phyloP scores from a whole-genome alignment of 805 yeast genomes.

The Candida succiphila region DNA sequence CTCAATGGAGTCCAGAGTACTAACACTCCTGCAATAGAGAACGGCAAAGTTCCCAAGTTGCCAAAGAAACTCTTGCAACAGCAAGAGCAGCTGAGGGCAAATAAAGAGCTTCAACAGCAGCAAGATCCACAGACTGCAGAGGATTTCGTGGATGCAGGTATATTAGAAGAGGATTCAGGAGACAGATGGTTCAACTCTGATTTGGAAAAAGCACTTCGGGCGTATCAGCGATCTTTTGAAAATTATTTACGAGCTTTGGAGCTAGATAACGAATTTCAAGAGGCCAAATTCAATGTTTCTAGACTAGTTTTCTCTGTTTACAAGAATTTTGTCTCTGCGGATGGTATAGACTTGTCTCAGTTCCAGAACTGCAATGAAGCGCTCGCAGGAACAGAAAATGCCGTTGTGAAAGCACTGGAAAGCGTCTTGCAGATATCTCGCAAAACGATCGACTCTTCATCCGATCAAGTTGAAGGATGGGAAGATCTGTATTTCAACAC shows the following conservation, averaged over 20 bases:
- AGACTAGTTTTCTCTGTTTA: constrained; percentile 53
- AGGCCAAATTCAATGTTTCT: constrained; percentile 49
- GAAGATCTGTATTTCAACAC: constrained; percentile 38
- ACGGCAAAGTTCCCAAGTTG: constrained; percentile 6
- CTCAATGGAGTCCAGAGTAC: not conserved
- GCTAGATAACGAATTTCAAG: constrained; percentile 20
- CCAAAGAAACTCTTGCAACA: constrained; percentile 7
- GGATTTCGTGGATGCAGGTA: constrained; percentile 46
- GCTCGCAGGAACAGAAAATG: constrained; percentile 14
- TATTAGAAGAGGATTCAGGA: constrained; percentile 61
- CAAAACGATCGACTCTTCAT: constrained; percentile 12
- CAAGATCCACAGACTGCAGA: constrained; percentile 30
- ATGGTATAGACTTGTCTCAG: constrained; percentile 28
- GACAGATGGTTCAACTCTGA: constrained; percentile 68
- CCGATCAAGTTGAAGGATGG: constrained; percentile 11
- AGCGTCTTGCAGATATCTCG: constrained; percentile 30
- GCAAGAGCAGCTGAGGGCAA: too few relatives aligned
- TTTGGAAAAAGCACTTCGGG: constrained; percentile 50
- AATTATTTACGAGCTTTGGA: constrained; percentile 30
- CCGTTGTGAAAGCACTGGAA: constrained; percentile 30
- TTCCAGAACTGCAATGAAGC: constrained; percentile 24
- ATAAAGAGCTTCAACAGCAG: constrained; percentile 2
- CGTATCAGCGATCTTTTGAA: constrained; percentile 48
- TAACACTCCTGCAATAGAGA: constrained; percentile 1
- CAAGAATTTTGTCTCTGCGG: constrained; percentile 35